A percentile compares a stretch with the other conserved stretches of the same genome.
Conservation (phyloP, 148 eudicot genomes). For the Spergularia marina region DNA sequence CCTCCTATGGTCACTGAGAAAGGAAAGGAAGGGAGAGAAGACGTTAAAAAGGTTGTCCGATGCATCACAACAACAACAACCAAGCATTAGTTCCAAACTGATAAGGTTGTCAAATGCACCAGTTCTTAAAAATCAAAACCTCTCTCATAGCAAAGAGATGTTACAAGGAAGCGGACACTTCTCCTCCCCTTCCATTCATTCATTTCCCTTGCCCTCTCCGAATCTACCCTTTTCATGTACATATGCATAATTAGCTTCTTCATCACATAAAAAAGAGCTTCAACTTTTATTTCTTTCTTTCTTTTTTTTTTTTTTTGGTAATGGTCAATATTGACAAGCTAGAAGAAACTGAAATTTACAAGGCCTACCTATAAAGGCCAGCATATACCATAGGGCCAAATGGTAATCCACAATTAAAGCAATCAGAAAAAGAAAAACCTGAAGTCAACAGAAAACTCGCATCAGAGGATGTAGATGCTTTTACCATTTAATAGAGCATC, state of each 20-base stretch:
- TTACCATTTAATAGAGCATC: not conserved
- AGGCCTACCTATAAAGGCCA: conserved; percentile 69
- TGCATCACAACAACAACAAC: too few relatives aligned
- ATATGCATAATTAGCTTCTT: not conserved
- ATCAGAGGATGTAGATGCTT: conserved; percentile 24
- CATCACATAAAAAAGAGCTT: not conserved
- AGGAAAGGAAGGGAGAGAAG: not conserved
- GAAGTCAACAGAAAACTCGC: conserved; percentile 31
- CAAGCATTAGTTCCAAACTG: too few relatives aligned
- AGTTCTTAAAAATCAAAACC: not conserved
- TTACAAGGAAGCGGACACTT: not conserved
- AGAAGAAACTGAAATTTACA: conserved; percentile 10
- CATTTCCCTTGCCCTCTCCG: not conserved
- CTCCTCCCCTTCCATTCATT: not conserved
- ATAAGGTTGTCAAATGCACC: not conserved
- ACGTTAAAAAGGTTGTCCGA: not conserved
- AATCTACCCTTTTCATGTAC: not conserved
- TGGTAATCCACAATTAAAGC: conserved; percentile 80
- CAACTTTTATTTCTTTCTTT: not conserved
- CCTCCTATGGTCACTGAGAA: not conserved
- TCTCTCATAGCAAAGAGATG: not conserved
- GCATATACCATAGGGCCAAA: conserved; percentile 82
- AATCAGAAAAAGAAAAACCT: conserved; percentile 79
- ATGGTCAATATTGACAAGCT: not conserved
- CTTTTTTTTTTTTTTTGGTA: not conserved